Evolutionary conservation across 2,329 filamentous ascomycete genomes (phyloP).

Genomic region (Cylindrodendrum hubeiense): DNA sequence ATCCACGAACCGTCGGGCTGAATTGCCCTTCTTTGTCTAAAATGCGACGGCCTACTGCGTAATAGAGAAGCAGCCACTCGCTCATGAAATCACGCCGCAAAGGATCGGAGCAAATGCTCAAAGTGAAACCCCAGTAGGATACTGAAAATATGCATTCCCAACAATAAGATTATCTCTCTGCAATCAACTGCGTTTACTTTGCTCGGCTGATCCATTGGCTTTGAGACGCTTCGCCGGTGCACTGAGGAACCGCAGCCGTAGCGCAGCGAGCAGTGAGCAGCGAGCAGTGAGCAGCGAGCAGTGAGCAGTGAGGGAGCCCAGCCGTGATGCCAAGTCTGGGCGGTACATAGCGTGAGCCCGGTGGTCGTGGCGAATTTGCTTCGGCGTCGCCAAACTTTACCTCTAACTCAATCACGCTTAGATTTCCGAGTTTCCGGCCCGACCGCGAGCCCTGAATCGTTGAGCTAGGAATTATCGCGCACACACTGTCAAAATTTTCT

Average conservation of each 20-base stretch:
- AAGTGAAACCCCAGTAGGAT: no score
- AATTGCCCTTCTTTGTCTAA: constrained; percentile 16
- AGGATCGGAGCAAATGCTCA: neutral
- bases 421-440: constrained; percentile 15
- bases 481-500: neutral
- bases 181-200: no score
- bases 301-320: constrained; percentile 3
- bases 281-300: no score
- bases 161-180: no score
- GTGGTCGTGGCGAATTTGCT: constrained; percentile 9
- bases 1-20: constrained; percentile 13
- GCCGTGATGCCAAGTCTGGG: constrained; percentile 7
- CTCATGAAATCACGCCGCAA: constrained; percentile 8
- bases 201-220: no score
- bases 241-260: neutral
- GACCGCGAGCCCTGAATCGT: constrained; percentile 9
- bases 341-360: constrained; percentile 7
- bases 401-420: constrained; percentile 13
- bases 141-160: no score
- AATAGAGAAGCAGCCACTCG: constrained; percentile 7
- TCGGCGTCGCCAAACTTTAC: constrained; percentile 4
- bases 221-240: no score
- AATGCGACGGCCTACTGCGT: neutral
- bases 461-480: constrained; percentile 1
- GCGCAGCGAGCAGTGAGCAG: no score